Base-by-base conservation (phyloP, 495 filamentous ascomycete species). In the Beverwykella pulmonaria region DNA sequence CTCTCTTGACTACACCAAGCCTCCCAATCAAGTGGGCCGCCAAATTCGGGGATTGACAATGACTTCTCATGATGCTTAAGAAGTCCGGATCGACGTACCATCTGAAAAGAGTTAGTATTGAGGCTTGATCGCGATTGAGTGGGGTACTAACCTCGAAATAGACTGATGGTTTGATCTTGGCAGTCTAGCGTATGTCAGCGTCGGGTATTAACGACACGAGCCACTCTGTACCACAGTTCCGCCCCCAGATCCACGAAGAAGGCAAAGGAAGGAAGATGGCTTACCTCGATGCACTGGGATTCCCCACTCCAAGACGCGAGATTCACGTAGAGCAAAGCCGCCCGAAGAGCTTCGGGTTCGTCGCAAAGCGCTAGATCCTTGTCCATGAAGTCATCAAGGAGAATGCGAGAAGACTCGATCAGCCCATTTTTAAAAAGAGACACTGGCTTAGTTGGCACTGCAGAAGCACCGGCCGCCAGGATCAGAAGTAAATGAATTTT, bases 231-330 rank as follows among this genome's bases (percentile, higher is more conserved):
- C 20, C n/a, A 4, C 14, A 39, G 50, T 19, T 55, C 20, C 25
- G 29, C 30, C 36, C 30, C 34, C 25, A 44, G 52, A 46, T 55
- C 23, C 27, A 46, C 20, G 15, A 39, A 15, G 32, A 2, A 49
- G 1, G n/a, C 17, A 54, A 29, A 56, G 36, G 46, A 48, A 29
- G 56, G 50, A 47, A 25, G 17, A 17, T 23, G 44, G 52, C 65
- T 61, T 52, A 68, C 66, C 54, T 67, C 62, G 54, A 67, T 70
- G 36, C 70, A 61, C 61, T 57, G 68, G 22, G 64, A 54, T 29
- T 68, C 69, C 15, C 60, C 66, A 32, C 60, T 69, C 70, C 70
- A 69, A 2, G 54, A 52, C 26, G 66, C 62, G 17, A 72, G 53
- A 27, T 65, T 57, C 26, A 63, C 44, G 27, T 49, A 62, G 15